Percentiles rank a stretch among this genome's conserved stretches.
Evolutionary conservation across 208 protist genomes (phyloP).

Genomic region (Naegleria gruberi): DNA sequence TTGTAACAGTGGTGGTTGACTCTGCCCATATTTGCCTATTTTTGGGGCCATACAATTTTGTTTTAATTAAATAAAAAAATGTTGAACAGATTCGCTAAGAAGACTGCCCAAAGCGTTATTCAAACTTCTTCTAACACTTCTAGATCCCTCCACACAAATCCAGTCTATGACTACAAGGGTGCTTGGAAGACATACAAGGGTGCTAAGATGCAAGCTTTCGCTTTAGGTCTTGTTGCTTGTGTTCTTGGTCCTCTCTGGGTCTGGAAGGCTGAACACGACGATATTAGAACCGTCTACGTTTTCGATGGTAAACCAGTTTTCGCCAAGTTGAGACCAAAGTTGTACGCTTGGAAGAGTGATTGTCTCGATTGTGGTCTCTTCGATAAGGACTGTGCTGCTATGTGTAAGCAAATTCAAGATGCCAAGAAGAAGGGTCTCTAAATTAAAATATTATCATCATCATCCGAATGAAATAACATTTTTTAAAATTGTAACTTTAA

Average conservation of each 20-base stretch:
- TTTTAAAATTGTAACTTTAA: not conserved
- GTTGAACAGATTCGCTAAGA: not conserved
- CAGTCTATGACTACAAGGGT: not conserved
- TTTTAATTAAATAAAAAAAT: not conserved
- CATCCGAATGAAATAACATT: not conserved
- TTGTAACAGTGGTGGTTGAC: no score
- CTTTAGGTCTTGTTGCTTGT: not conserved
- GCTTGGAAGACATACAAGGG: not conserved
- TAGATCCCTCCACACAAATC: not conserved
- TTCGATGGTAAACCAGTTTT: not conserved
- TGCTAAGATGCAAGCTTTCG: not conserved
- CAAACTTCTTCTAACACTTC: not conserved
- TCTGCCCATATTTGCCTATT: no score
- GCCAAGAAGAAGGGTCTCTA: not conserved
- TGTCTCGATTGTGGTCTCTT: constrained; percentile 1
- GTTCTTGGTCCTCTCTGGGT: not conserved
- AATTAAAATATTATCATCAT: not conserved
- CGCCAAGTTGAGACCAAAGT: not conserved
- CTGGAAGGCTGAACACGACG: not conserved
- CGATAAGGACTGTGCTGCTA: not conserved
- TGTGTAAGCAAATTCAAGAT: not conserved
- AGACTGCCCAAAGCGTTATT: not conserved
- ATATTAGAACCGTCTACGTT: constrained; percentile 4
- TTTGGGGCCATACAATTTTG: no score
- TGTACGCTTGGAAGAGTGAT: not conserved